Evolutionary conservation across 2,329 filamentous ascomycete species (phyloP), one percentile per base, ranked within the genome.

Genomic region (Aphanoascus verrucosus): DNA sequence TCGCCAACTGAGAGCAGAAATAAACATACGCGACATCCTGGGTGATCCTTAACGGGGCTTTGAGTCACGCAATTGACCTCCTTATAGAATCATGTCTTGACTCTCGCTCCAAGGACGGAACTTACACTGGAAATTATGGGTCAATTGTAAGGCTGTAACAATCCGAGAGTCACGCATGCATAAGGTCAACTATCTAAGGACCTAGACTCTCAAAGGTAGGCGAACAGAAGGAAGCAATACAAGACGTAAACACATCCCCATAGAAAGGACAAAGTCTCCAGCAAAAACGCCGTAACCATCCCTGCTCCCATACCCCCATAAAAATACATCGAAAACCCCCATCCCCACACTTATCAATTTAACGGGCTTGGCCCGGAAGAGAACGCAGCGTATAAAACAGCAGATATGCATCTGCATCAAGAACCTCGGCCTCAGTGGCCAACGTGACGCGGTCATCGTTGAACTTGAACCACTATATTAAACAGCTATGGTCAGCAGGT

Each of bases 391-490:
- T 70, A 57, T 97, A 97, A 67, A 96, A 95, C 51, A 97, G 74
- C 54, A 97, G 74, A 68, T 96, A 97, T 0, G 91, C 89, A 67
- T 95, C 84, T 12, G 88, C 87, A 31, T 79, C 80, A 41, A 97
- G 76, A 2, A 97, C 91, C 56, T 96, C 88, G 4, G 85, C 86
- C 65, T 93, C 85, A 45, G 81, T 82, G 1, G 88, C 91, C 53
- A 90, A 66, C 57, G 90, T 87, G 20, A 97, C 91, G 66, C 88
- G 89, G 67, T 93, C 90, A 65, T 97, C 91, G 64, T 97, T 94
- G 70, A 96, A 96, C 53, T 87, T 82, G 68, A 95, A 94, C 91
- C 91, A 97, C 78, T 94, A 60, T 14, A 57, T 65, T 28, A 28
- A 3, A 3, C 23, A 9, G 40, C 43, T 17, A 31, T n/a, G 15